Evolutionary conservation across 2,329 filamentous ascomycete genomes (phyloP).

Genomic region (Beauveria scarabaeidicola): DNA sequence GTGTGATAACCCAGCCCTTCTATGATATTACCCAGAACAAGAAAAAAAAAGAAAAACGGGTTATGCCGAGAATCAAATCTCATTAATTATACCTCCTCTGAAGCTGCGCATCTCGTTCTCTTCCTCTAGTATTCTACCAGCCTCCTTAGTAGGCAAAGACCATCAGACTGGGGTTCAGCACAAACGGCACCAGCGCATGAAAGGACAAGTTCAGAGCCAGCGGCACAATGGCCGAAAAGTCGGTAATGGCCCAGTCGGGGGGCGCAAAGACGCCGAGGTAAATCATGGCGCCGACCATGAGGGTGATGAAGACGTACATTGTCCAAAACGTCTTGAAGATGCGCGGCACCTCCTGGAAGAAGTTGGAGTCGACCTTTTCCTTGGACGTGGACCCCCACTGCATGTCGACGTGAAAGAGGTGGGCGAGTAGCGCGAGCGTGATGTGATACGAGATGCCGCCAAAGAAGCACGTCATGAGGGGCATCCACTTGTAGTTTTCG

Average conservation of each 20-base stretch:
- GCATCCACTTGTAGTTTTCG: slow-evolving; percentile 53
- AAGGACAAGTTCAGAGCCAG: slow-evolving; percentile 40
- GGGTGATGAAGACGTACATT: slow-evolving; percentile 35
- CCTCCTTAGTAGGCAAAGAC: slow-evolving; percentile 10
- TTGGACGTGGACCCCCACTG: slow-evolving; percentile 50
- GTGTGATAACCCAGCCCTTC: neutral
- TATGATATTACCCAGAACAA: neutral
- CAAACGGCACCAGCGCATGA: slow-evolving; percentile 51
- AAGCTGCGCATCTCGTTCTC: neutral
- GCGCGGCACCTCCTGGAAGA: slow-evolving; percentile 47
- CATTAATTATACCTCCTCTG: neutral
- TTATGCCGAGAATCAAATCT: neutral
- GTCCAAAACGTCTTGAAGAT: slow-evolving; percentile 48
- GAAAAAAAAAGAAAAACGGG: too few species aligned
- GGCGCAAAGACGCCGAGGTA: slow-evolving; percentile 37
- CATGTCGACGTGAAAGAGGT: slow-evolving; percentile 36
- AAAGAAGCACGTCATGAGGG: slow-evolving; percentile 40
- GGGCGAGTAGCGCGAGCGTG: slow-evolving; percentile 31
- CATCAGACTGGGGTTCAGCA: slow-evolving; percentile 55
- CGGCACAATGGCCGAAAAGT: slow-evolving; percentile 53
- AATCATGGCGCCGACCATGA: slow-evolving; percentile 41
- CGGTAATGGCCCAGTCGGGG: slow-evolving; percentile 48
- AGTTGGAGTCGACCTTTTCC: slow-evolving; percentile 47
- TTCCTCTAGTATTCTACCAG: too few species aligned
- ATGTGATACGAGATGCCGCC: slow-evolving; percentile 36